Conservation (phyloP, 306 rosid species). For the Quercus wislizeni region DNA sequence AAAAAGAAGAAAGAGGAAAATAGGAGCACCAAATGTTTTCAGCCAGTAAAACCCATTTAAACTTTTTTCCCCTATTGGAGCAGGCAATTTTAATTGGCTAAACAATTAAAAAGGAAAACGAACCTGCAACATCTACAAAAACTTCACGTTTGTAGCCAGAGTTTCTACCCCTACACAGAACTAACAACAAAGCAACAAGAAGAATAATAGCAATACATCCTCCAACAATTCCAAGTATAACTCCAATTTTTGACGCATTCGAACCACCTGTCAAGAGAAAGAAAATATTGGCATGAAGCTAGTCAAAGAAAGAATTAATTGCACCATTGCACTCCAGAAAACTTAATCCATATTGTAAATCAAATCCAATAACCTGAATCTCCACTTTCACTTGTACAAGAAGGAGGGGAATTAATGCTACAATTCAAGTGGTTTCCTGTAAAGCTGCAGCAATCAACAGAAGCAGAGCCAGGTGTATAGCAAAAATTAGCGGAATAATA, state of each 20-base stretch:
- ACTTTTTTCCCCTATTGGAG: too few species aligned
- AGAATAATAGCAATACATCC: constrained; percentile 47
- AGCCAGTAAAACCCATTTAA: too few species aligned
- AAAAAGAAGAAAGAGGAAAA: too few species aligned
- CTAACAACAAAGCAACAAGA: constrained; percentile 53
- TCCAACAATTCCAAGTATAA: constrained; percentile 67
- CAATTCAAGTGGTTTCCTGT: constrained; percentile 80
- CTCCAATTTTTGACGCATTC: constrained; percentile 55
- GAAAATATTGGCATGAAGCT: constrained; percentile 28
- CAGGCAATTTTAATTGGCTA: neutral
- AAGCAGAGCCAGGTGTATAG: neutral
- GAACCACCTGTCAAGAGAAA: constrained; percentile 50
- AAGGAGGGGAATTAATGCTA: constrained; percentile 43
- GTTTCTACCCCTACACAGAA: constrained; percentile 58
- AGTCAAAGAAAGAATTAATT: neutral
- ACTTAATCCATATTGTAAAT: constrained; percentile 9
- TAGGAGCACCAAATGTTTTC: too few species aligned
- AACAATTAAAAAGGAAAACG: constrained; percentile 30
- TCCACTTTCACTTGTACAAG: constrained; percentile 49
- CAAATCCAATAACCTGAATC: constrained; percentile 57
- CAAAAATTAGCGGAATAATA: neutral
- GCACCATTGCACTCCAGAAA: neutral
- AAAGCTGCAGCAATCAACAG: constrained; percentile 60
- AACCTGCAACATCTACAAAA: constrained; percentile 97
- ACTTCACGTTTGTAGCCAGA: constrained; percentile 72